phyloP scores from a whole-genome alignment of 2,329 filamentous ascomycete species.

The Penicillium hesseltinei region DNA sequence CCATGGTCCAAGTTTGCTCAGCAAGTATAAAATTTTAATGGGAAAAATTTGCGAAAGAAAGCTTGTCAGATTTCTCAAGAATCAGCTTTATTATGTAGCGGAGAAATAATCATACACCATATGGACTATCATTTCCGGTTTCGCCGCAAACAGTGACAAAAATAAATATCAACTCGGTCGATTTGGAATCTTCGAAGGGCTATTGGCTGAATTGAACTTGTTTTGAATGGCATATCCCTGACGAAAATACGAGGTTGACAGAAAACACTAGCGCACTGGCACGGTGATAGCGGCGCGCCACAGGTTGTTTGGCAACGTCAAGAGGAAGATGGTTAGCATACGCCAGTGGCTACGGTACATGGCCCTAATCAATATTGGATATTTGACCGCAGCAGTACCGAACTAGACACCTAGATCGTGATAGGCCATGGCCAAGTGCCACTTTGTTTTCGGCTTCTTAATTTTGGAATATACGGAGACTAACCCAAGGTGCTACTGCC shows the following conservation, averaged over 20 bases:
- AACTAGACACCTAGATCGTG: background rate
- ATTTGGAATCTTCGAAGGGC: background rate
- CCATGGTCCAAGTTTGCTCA: background rate
- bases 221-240: background rate
- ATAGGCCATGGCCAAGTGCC: background rate
- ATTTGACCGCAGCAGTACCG: background rate
- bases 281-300: background rate
- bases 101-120: background rate
- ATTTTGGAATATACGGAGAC: background rate
- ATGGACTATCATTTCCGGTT: background rate
- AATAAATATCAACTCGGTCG: background rate
- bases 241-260: background rate
- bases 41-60: background rate
- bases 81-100: background rate
- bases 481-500: background rate
- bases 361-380: background rate
- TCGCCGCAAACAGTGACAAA: background rate
- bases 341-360: background rate
- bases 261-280: background rate
- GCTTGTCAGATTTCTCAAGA: background rate
- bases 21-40: background rate
- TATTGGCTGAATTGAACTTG: background rate
- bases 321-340: background rate
- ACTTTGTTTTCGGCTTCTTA: background rate
- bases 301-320: background rate